Evolutionary conservation across 2,329 filamentous ascomycete species (phyloP).

Genomic region (Torrubiella hemipterigena): DNA sequence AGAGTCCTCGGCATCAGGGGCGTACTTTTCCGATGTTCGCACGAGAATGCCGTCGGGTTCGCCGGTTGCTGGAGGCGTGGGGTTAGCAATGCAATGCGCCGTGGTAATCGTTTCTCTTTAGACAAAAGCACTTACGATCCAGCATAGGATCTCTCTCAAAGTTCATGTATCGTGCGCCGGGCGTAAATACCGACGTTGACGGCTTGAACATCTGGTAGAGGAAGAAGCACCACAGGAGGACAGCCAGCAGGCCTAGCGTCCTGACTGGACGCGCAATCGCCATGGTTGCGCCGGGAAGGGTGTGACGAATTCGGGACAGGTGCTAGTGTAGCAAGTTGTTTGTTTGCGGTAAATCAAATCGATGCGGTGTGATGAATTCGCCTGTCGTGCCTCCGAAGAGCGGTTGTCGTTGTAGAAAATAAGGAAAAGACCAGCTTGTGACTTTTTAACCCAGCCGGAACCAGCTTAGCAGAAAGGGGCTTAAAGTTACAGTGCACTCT

Average conservation of each 20-base stretch:
- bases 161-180: constrained; percentile 33
- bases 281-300: too few relatives aligned
- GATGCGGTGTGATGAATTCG: too few relatives aligned
- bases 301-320: not conserved
- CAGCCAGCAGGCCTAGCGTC: constrained; percentile 58
- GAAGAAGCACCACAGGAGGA: constrained; percentile 67
- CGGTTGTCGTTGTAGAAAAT: too few relatives aligned
- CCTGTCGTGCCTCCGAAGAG: too few relatives aligned
- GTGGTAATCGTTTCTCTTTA: constrained; percentile 4
- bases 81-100: constrained; percentile 8
- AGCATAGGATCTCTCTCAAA: constrained; percentile 73
- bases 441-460: too few relatives aligned
- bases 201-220: constrained; percentile 62
- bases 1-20: constrained; percentile 59
- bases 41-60: constrained; percentile 71
- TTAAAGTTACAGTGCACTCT: too few relatives aligned
- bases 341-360: too few relatives aligned
- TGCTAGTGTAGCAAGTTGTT: too few relatives aligned
- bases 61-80: constrained; percentile 50
- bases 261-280: constrained; percentile 77
- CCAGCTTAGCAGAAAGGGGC: too few relatives aligned
- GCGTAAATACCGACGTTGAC: constrained; percentile 30
- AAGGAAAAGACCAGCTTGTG: too few relatives aligned
- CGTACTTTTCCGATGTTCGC: constrained; percentile 66
- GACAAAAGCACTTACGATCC: constrained; percentile 77